These are phyloP conservation scores for Dactylellina drechsleri DNA, from an alignment of 2,329 filamentous ascomycete species.

Conservation along the genomic window DNA sequence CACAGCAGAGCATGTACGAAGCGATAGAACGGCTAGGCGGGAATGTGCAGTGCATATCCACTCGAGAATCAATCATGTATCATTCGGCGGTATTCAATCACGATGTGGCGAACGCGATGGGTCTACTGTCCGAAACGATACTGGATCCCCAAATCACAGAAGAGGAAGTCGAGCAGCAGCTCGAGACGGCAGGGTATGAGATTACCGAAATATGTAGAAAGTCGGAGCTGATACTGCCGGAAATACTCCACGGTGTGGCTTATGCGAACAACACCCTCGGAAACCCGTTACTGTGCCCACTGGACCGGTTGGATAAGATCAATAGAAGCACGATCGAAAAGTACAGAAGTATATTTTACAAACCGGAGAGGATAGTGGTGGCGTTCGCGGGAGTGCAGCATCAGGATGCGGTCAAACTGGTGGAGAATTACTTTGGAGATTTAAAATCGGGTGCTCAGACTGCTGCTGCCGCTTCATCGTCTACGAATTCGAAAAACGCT, in stretches of 20 bases:
- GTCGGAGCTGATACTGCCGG: conserved; percentile 92
- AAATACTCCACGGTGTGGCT: conserved; percentile 92
- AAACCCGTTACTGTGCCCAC: conserved; percentile 89
- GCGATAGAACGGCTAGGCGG: conserved; percentile 87
- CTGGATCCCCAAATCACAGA: conserved; percentile 85
- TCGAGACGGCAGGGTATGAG: conserved; percentile 93
- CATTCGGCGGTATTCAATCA: conserved; percentile 98
- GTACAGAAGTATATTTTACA: conserved; percentile 85
- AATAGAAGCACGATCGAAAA: conserved; percentile 76
- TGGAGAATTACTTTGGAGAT: conserved; percentile 88
- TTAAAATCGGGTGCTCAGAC: conserved; percentile 72
- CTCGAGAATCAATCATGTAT: conserved; percentile 97
- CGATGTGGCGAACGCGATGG: conserved; percentile 82
- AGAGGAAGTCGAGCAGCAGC: conserved; percentile 84
- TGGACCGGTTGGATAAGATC: conserved; percentile 81
- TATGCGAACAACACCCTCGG: conserved; percentile 96
- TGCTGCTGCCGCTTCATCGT: conserved; percentile 66
- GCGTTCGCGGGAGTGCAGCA: conserved; percentile 94
- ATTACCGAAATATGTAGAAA: conserved; percentile 98
- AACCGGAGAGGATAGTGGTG: conserved; percentile 89
- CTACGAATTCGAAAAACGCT: conserved; percentile 62
- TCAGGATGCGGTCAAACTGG: conserved; percentile 77
- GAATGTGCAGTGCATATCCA: conserved; percentile 96
- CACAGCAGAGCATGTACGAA: conserved; percentile 86
- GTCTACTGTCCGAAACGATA: conserved; percentile 90